Evolutionary conservation across 495 filamentous ascomycete species (phyloP).

Genomic region (Podospora pseudocomata): DNA sequence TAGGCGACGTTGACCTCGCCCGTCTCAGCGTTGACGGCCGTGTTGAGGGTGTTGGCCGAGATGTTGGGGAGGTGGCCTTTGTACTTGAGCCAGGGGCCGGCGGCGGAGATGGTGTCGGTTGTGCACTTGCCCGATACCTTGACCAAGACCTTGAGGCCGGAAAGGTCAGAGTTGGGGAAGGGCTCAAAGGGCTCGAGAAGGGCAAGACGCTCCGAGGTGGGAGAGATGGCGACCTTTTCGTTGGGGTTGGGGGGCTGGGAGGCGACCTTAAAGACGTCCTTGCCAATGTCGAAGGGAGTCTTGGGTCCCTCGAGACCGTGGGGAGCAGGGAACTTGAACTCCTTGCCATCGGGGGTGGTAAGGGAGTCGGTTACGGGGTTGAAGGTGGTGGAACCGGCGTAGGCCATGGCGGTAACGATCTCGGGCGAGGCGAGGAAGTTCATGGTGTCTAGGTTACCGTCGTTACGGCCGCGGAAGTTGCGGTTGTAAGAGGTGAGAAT

Average conservation of each 20-base stretch:
- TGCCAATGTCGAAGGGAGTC: slow-evolving; percentile 75
- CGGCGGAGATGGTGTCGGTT: slow-evolving; percentile 96
- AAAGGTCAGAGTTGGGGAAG: slow-evolving; percentile 74
- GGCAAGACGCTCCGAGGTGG: slow-evolving; percentile 81
- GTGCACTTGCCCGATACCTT: slow-evolving; percentile 97
- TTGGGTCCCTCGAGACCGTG: slow-evolving; percentile 71
- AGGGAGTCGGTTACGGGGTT: slow-evolving; percentile 90
- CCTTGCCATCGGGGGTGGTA: slow-evolving; percentile 71
- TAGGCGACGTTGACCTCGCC: slow-evolving; percentile 89
- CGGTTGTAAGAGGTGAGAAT: slow-evolving; percentile 98
- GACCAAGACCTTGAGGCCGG: slow-evolving; percentile 74
- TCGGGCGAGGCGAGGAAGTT: slow-evolving; percentile 97
- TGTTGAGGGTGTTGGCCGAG: slow-evolving; percentile 91
- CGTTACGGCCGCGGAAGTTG: slow-evolving; percentile 96
- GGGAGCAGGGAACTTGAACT: slow-evolving; percentile 85
- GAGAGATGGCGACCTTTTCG: slow-evolving; percentile 69
- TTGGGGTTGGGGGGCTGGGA: slow-evolving; percentile 63
- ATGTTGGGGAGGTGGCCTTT: slow-evolving; percentile 99
- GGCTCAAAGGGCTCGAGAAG: slow-evolving; percentile 85
- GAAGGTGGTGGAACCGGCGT: slow-evolving; percentile 89
- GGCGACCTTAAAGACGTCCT: slow-evolving; percentile 68
- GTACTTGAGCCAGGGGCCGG: slow-evolving; percentile 97
- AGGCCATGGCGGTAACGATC: slow-evolving; percentile 92
- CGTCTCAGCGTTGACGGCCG: slow-evolving; percentile 85
- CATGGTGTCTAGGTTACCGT: slow-evolving; percentile 94